Percentiles rank a stretch among this genome's conserved stretches.
These are phyloP conservation scores for Hemileia vastatrix DNA, from an alignment of 1,284 basidiomycete species.

Conservation along the genomic window DNA sequence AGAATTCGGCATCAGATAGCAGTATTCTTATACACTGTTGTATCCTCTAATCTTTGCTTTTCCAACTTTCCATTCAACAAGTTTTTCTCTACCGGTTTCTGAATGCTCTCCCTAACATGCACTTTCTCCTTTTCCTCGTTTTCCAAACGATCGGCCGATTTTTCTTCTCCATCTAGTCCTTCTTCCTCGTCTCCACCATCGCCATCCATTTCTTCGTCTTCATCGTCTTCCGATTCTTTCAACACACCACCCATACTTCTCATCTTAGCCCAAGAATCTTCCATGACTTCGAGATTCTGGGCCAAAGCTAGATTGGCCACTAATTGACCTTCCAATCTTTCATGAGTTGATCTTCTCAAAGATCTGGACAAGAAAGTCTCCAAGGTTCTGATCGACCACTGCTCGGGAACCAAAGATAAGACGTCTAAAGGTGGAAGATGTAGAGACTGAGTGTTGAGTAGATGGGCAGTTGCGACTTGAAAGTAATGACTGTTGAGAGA, in stretches of 20 bases:
- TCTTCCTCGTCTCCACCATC: constrained; percentile 4
- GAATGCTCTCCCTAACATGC: not conserved
- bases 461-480: too few relatives aligned
- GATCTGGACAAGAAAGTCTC: constrained; percentile 33
- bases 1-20: too few relatives aligned
- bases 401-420: constrained; percentile 30
- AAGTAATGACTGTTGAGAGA: too few relatives aligned
- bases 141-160: not conserved
- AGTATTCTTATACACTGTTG: too few relatives aligned
- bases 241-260: constrained; percentile 25
- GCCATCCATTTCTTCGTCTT: not conserved
- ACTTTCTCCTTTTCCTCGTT: not conserved
- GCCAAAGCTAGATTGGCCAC: constrained; percentile 30
- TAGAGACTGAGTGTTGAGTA: too few relatives aligned
- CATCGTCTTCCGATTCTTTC: constrained; percentile 27
- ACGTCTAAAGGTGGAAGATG: constrained; percentile 32
- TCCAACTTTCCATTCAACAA: constrained; percentile 28
- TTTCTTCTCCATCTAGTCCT: not conserved
- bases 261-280: constrained; percentile 30
- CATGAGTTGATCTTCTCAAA: constrained; percentile 30
- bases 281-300: constrained; percentile 31
- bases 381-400: constrained; percentile 33
- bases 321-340: constrained; percentile 28
- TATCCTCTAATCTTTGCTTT: too few relatives aligned
- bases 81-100: not conserved